A percentile compares a stretch with the other conserved stretches of the same genome.
Conservation (phyloP, 768 basidiomycete genomes). For the Lactarius pseudohatsudake region DNA sequence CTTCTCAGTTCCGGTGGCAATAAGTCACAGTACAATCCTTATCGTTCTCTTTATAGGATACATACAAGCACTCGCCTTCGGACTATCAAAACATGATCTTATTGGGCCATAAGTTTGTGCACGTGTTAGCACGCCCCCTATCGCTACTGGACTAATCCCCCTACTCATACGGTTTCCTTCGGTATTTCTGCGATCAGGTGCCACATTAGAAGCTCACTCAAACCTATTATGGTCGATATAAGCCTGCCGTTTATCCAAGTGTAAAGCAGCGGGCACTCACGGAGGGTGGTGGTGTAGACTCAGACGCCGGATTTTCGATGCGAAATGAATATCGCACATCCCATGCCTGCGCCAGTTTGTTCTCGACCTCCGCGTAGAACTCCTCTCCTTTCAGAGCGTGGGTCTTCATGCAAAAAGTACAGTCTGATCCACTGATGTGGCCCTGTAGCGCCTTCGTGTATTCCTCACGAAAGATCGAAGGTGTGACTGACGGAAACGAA, state of each 20-base stretch:
- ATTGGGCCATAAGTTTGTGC: not conserved
- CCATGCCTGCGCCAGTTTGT: not conserved
- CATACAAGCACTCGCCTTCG: not conserved
- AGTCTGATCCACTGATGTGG: not conserved
- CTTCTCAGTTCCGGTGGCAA: not conserved
- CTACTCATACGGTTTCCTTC: not conserved
- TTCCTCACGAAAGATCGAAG: not conserved
- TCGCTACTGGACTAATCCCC: not conserved
- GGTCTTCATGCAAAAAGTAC: conserved; percentile 1
- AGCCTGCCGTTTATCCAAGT: not conserved
- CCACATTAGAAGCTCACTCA: not conserved
- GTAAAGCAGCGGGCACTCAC: not conserved
- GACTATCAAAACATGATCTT: too few species aligned
- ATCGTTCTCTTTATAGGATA: not conserved
- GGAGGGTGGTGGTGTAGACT: not conserved
- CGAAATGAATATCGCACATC: not conserved
- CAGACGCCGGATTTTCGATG: too few species aligned
- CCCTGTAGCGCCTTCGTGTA: not conserved
- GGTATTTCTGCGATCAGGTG: not conserved
- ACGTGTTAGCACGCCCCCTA: not conserved
- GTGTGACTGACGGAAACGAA: too few species aligned
- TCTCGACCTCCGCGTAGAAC: not conserved
- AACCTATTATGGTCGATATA: not conserved
- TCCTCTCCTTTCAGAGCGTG: conserved; percentile 6
- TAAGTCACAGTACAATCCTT: not conserved